Percentiles rank a stretch among this genome's conserved stretches.
phyloP scores from a whole-genome alignment of 805 yeast species.

The Wickerhamiella alocasiicola region DNA sequence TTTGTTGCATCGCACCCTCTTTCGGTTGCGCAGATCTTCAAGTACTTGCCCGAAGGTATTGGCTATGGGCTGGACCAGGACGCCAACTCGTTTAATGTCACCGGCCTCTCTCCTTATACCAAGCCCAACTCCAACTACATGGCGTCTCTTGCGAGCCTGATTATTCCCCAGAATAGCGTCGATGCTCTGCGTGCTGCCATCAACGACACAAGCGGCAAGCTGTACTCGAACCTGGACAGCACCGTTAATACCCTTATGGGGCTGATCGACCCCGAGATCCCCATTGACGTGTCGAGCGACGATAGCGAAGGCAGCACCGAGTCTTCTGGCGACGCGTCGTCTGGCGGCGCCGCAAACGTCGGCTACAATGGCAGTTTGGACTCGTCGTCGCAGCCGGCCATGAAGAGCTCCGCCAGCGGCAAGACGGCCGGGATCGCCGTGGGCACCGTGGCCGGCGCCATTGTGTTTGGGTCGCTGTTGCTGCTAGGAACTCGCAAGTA shows the following conservation, averaged over 20 bases:
- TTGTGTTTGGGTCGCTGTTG: slow-evolving; percentile 49
- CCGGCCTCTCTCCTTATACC: slow-evolving; percentile 63
- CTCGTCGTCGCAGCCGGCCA: slow-evolving; percentile 22
- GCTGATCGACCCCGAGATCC: slow-evolving; percentile 57
- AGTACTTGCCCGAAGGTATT: slow-evolving; percentile 68
- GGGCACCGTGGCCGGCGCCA: slow-evolving; percentile 72
- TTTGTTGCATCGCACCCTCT: slow-evolving; percentile 62
- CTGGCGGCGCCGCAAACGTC: slow-evolving; percentile 24
- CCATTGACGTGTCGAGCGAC: not conserved
- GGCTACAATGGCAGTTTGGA: slow-evolving; percentile 27
- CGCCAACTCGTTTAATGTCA: slow-evolving; percentile 39
- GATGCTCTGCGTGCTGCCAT: slow-evolving; percentile 37
- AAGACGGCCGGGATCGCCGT: slow-evolving; percentile 66
- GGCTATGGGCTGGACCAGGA: slow-evolving; percentile 43
- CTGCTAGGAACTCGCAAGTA: slow-evolving; percentile 21
- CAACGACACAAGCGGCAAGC: slow-evolving; percentile 37
- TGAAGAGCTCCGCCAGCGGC: slow-evolving; percentile 25
- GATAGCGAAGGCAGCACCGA: slow-evolving; percentile 11
- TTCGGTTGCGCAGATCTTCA: slow-evolving; percentile 74
- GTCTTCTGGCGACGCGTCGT: slow-evolving; percentile 8
- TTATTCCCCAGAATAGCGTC: slow-evolving; percentile 51
- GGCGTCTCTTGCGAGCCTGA: slow-evolving; percentile 79
- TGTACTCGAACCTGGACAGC: slow-evolving; percentile 48
- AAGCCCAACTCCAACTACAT: slow-evolving; percentile 43
- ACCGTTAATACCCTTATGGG: slow-evolving; percentile 46